These are phyloP conservation scores for Saturnispora quitensis DNA, from an alignment of 805 yeast genomes.

Conservation along the genomic window DNA sequence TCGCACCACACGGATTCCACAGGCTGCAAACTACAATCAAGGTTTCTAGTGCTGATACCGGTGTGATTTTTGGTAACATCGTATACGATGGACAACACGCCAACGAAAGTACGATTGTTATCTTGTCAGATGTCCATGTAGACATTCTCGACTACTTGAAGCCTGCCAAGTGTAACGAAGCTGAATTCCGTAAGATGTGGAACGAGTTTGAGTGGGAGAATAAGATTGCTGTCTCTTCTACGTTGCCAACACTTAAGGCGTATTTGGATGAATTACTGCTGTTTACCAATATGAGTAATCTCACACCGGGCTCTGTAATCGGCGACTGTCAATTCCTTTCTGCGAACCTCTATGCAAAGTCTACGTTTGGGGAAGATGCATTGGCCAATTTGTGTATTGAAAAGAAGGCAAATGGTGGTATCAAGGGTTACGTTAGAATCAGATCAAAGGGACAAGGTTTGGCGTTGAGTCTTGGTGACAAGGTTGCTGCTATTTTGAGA, in stretches of 20 bases:
- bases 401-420: constrained; percentile 60
- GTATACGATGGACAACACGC: constrained; percentile 95
- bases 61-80: constrained; percentile 95
- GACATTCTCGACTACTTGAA: constrained; percentile 96
- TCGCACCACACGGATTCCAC: constrained; percentile 97
- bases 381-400: constrained; percentile 93
- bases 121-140: constrained; percentile 87
- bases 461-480: constrained; percentile 89
- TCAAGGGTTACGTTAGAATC: constrained; percentile 90
- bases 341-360: constrained; percentile 86
- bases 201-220: constrained; percentile 99
- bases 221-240: constrained; percentile 81
- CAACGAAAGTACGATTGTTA: constrained; percentile 79
- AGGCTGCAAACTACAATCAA: constrained; percentile 81
- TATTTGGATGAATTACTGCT: constrained; percentile 67
- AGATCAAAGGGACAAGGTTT: constrained; percentile 97
- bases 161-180: constrained; percentile 86
- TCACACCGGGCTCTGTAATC: constrained; percentile 86
- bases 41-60: constrained; percentile 96
- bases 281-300: constrained; percentile 88
- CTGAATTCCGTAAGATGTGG: constrained; percentile 95
- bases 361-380: constrained; percentile 96
- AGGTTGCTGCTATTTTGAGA: constrained; percentile 77
- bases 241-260: constrained; percentile 55
- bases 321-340: constrained; percentile 88